phyloP scores from a whole-genome alignment of 129 eudicot genomes.

The Logfia minima region DNA sequence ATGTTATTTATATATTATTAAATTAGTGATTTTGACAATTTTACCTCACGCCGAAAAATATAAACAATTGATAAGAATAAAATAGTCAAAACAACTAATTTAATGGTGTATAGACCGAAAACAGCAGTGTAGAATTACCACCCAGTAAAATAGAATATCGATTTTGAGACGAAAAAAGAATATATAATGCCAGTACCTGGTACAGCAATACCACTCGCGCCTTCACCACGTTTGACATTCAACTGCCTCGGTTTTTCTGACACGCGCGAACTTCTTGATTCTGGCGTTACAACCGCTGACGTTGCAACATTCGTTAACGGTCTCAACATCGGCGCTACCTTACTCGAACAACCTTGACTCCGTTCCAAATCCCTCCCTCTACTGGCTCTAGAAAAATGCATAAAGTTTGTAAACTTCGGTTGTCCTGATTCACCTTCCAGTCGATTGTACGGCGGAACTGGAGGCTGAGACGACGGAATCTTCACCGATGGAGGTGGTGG shows the following conservation, averaged over 20 bases:
- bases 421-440: slow-evolving; percentile 4
- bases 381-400: slow-evolving; percentile 39
- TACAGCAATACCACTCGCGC: background rate
- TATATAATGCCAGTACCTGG: background rate
- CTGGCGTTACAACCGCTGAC: slow-evolving; percentile 9
- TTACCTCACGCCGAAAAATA: too few species aligned
- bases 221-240: background rate
- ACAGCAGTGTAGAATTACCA: too few species aligned
- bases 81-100: too few species aligned
- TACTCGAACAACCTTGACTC: slow-evolving; percentile 25
- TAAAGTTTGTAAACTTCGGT: slow-evolving; percentile 37
- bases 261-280: slow-evolving; percentile 34
- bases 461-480: slow-evolving; percentile 39
- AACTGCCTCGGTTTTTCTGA: slow-evolving; percentile 20
- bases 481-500: slow-evolving; percentile 31
- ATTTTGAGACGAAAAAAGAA: too few species aligned
- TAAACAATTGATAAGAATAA: too few species aligned
- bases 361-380: slow-evolving; percentile 16
- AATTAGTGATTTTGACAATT: too few species aligned
- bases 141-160: too few species aligned
- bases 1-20: too few species aligned
- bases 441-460: slow-evolving; percentile 31
- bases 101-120: too few species aligned
- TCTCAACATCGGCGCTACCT: background rate
- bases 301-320: slow-evolving; percentile 42